Base-by-base conservation (phyloP, 768 basidiomycete genomes). In the Tricholoma flavovirens region DNA sequence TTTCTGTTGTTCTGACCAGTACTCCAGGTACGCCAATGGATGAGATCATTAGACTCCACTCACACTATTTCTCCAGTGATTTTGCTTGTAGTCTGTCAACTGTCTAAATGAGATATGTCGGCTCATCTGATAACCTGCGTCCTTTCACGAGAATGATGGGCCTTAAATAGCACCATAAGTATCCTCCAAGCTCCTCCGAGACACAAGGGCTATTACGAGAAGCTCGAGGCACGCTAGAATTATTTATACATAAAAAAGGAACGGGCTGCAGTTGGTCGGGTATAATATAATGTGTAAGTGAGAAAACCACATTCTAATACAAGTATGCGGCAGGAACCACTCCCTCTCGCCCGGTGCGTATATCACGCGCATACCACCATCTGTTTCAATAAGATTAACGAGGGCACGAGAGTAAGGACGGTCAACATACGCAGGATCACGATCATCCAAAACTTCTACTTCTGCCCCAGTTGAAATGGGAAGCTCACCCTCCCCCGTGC, bases 331-430 rank as follows among this genome's bases (percentile, higher is more conserved):
- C 89, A 8, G 94, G 94, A 50, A 97, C 90, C 30, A 95, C 89
- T 11, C 94, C 94, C 72, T 95, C 91, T 49, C 77, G 81, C 8
- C 93, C 90, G 48, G 87, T 86, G 51, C 81, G 80, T 19, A 82
- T 74, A 69, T 95, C 90, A 30, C 92, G 82, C 51, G 87, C 90
- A 65, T 90, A 95, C 94, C 93, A 97, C 94, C 94, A 98, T 46
- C 93, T 93, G 57, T 53, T 49, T 54, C 51, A 54, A 57, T 10
- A 26, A 51, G 36, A 58, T 68, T 32, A n/a, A 22, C 43, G 15
- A 40, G 49, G 15, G 49, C 40, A 10, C 11, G 19, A 40, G 45
- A 49, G n/a, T 51, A 33, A 54, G 30, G 33, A 45, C n/a, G 14
- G 19, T 56, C 52, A 15, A 81, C 88, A 64, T 71, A 91, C 88